Conservation (phyloP, 768 basidiomycete genomes). For the Trametes punicea region DNA sequence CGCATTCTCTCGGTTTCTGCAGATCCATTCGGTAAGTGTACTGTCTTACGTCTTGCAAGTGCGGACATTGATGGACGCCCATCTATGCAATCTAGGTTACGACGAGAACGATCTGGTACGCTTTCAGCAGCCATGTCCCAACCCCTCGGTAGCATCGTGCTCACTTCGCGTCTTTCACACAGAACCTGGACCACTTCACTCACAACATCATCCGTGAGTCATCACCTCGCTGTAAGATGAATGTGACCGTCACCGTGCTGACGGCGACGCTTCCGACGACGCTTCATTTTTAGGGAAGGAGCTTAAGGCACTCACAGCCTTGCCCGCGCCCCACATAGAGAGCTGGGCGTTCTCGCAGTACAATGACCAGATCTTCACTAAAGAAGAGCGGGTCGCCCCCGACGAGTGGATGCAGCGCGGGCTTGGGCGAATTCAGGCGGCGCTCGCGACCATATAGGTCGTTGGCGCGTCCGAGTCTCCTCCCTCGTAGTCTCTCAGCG, state of each 20-base stretch:
- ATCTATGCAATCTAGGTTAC: constrained; percentile 38
- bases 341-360: constrained; percentile 59
- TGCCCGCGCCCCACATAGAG: constrained; percentile 53
- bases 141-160: neutral
- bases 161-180: constrained; percentile 2
- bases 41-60: constrained; percentile 1
- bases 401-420: constrained; percentile 58
- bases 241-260: neutral
- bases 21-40: constrained; percentile 45
- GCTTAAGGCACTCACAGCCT: constrained; percentile 58
- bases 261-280: neutral
- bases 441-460: constrained; percentile 19
- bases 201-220: constrained; percentile 60
- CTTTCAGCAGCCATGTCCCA: neutral
- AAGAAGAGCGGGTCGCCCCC: constrained; percentile 45
- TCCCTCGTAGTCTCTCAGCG: neutral
- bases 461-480: neutral
- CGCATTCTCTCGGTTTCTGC: constrained; percentile 1
- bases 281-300: constrained; percentile 43
- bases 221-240: neutral
- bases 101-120: constrained; percentile 70
- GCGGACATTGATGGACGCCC: neutral
- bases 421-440: constrained; percentile 39
- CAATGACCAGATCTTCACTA: constrained; percentile 55
- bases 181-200: constrained; percentile 73